Base-by-base conservation (phyloP, 1,284 basidiomycete genomes). In the Apiotrichum laibachii region DNA sequence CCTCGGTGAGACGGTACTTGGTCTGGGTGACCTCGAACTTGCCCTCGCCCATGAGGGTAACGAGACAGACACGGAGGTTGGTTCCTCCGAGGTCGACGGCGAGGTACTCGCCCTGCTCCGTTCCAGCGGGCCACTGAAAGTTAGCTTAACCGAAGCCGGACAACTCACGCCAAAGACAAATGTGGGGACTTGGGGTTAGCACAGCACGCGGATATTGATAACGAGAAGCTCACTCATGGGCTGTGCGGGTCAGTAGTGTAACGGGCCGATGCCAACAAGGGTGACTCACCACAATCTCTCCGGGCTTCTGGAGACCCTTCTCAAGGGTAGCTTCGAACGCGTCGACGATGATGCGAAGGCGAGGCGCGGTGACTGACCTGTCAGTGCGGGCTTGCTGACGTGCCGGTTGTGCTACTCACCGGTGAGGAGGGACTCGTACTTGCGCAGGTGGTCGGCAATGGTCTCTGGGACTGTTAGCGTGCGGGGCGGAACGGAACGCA, bases 11-110 rank as follows among this genome's bases (percentile, higher is more conserved):
- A 59, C 93, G 88, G 80, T 98, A 98, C 80, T 99, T 99, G 54
- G 92, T 89, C 75, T 99, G 95, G 0, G 92, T 95, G 71, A 99
- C 90, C 80, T 98, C 93, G 77, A 98, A 99, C 81, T 95, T 92
- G 63, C 95, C 93, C 10, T 86, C 83, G 26, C 95, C 95, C 69
- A 90, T 86, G 16, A 99, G 82, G 21, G 88, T 89, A 56, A 99
- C 95, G 60, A 97, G 88, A 79, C 95, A 99, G 55, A 98, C 95
- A 55, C 95, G 92, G 40, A 99, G 84, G 76, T 99, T 99, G 50
- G 96, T 99, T 51, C 93, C 93, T 63, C 94, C 95, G 51, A 99
- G 87, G 79, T 99, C 96, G 53, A 99, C 81, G 3, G 96, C 92
- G 53, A 99, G 86, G 78, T 84, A 97, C 55, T 95, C 89, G 45